Percentiles rank a stretch among this genome's conserved stretches.
Conservation (phyloP, 1,139 yeast genomes). For the Zygoascus meyerae region DNA sequence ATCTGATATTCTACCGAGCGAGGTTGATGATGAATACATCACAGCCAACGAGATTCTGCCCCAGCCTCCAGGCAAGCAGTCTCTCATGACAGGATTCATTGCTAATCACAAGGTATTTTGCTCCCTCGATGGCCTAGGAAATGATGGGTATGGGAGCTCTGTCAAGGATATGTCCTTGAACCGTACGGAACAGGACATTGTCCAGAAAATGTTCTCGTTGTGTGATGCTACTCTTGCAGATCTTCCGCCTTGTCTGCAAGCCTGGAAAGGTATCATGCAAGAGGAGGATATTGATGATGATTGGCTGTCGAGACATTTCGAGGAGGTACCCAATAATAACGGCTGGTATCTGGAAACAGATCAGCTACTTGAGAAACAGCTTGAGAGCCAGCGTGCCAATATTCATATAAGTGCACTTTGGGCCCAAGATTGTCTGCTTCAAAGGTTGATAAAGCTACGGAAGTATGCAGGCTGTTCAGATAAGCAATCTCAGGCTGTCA, state of each 20-base stretch:
- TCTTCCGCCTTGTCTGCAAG: background rate
- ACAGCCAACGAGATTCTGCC: conserved; percentile 2
- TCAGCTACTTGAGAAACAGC: conserved; percentile 1
- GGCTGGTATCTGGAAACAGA: background rate
- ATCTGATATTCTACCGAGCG: conserved; percentile 7
- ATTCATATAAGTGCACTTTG: conserved; percentile 12
- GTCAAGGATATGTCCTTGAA: background rate
- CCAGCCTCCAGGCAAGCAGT: background rate
- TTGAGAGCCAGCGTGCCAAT: conserved; percentile 12
- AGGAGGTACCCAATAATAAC: background rate
- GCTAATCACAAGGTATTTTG: background rate
- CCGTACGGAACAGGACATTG: background rate
- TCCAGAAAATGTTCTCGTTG: background rate
- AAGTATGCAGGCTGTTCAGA: background rate
- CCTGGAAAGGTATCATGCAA: background rate
- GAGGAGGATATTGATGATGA: conserved; percentile 1
- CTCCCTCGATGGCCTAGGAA: background rate
- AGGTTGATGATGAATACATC: conserved; percentile 11
- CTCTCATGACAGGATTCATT: conserved; percentile 10
- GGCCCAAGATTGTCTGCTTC: conserved; percentile 7
- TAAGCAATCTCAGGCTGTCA: background rate
- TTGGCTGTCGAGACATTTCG: background rate
- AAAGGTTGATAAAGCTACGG: conserved; percentile 1
- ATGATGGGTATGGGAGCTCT: background rate
- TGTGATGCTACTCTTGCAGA: background rate